Conservation (phyloP, 2,329 filamentous ascomycete genomes). For the Exophiala mesophila region DNA sequence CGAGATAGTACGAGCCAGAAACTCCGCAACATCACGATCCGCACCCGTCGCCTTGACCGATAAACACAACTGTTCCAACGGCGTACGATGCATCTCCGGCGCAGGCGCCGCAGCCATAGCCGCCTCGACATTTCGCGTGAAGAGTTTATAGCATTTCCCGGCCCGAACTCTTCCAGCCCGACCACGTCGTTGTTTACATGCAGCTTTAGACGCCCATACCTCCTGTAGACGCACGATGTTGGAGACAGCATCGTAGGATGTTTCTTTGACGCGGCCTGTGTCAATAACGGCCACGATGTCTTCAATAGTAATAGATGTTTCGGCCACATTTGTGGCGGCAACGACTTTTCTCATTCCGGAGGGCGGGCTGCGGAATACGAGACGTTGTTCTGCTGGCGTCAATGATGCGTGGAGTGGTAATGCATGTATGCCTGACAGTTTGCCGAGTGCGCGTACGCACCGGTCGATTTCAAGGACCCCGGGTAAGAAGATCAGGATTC, state of each 20-base stretch:
- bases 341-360: conserved; percentile 83
- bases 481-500: conserved; percentile 91
- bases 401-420: conserved; percentile 89
- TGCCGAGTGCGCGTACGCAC: conserved; percentile 63
- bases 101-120: conserved; percentile 85
- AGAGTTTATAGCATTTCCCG: conserved; percentile 92
- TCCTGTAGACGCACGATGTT: conserved; percentile 94
- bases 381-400: conserved; percentile 78
- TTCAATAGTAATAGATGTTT: conserved; percentile 97
- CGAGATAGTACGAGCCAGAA: conserved; percentile 80
- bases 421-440: conserved; percentile 65
- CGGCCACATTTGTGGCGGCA: conserved; percentile 91
- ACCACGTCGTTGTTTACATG: conserved; percentile 89
- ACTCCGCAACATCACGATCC: conserved; percentile 66
- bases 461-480: conserved; percentile 88
- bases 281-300: conserved; percentile 96
- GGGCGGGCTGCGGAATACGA: conserved; percentile 74
- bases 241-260: conserved; percentile 82
- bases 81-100: conserved; percentile 88
- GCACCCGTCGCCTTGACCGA: conserved; percentile 88
- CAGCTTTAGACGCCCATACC: conserved; percentile 89
- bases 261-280: conserved; percentile 92
- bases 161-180: conserved; percentile 89
- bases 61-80: conserved; percentile 87
- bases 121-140: conserved; percentile 74